Percentiles rank a stretch among this genome's conserved stretches.
Conservation (phyloP, 2,329 filamentous ascomycete genomes). For the Neurospora crassa region DNA sequence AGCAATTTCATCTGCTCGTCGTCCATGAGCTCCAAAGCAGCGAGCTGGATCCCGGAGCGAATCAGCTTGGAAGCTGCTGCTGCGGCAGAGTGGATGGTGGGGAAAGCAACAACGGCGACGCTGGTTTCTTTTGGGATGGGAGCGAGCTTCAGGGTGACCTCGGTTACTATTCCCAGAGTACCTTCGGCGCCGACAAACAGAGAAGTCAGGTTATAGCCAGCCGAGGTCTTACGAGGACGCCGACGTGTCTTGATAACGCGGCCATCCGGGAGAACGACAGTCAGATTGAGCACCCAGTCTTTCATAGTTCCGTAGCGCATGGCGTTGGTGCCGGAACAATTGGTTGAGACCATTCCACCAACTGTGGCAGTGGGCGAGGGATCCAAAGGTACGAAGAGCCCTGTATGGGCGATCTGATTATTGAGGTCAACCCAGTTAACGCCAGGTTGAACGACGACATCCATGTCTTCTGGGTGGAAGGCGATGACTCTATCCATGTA, state of each 20-base stretch:
- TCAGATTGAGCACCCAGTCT: conserved; percentile 76
- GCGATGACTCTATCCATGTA: conserved; percentile 57
- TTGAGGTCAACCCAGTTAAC: conserved; percentile 75
- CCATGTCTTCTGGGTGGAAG: conserved; percentile 59
- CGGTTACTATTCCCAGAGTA: conserved; percentile 61
- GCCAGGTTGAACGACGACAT: conserved; percentile 62
- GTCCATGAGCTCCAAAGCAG: conserved; percentile 56
- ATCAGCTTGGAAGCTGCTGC: conserved; percentile 55
- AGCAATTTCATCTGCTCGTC: conserved; percentile 59
- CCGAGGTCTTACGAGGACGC: conserved; percentile 58
- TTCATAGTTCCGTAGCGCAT: conserved; percentile 83
- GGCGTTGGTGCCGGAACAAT: conserved; percentile 64
- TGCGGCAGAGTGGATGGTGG: conserved; percentile 50
- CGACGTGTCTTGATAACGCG: conserved; percentile 59
- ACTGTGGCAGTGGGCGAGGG: conserved; percentile 79
- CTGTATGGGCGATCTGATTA: conserved; percentile 55
- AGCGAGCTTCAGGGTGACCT: conserved; percentile 59
- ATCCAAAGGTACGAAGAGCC: conserved; percentile 77
- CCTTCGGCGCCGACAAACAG: conserved; percentile 64
- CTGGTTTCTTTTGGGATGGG: conserved; percentile 53
- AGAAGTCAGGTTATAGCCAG: conserved; percentile 61
- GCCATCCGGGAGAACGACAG: conserved; percentile 74
- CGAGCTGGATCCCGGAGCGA: conserved; percentile 54
- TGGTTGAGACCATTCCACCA: conserved; percentile 67
- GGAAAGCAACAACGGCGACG: conserved; percentile 55